phyloP scores from a whole-genome alignment of 164 flowering plant genomes.

The Aristolochia californica region DNA sequence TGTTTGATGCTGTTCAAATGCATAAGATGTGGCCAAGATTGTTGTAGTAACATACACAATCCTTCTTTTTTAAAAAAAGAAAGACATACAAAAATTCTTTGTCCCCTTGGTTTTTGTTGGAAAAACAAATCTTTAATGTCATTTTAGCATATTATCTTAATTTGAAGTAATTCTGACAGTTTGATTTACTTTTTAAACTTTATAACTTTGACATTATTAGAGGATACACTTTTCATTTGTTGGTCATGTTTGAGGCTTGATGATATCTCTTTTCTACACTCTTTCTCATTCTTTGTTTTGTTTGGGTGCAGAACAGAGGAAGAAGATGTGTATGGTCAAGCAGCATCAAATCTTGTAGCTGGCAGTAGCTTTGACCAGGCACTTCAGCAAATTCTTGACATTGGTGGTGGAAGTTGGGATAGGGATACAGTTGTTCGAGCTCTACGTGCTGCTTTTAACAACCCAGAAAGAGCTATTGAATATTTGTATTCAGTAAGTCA shows the following conservation, averaged over 20 bases:
- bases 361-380: slow-evolving; percentile 63
- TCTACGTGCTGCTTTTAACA: slow-evolving; percentile 90
- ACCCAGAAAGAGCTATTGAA: slow-evolving; percentile 97
- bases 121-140: too few species aligned
- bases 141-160: too few species aligned
- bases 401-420: slow-evolving; percentile 98
- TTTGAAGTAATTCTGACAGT: too few species aligned
- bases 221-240: too few species aligned
- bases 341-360: slow-evolving; percentile 87
- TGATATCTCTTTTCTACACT: not conserved
- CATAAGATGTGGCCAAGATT: too few species aligned
- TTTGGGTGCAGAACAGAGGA: slow-evolving; percentile 29
- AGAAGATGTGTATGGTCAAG: slow-evolving; percentile 69
- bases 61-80: too few species aligned
- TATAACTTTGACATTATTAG: too few species aligned
- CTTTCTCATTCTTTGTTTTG: not conserved
- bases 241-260: not conserved
- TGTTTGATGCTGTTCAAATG: too few species aligned
- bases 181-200: too few species aligned
- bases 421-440: slow-evolving; percentile 86
- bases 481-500: slow-evolving; percentile 78
- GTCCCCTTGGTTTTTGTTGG: too few species aligned
- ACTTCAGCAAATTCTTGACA: slow-evolving; percentile 76
- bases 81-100: too few species aligned
- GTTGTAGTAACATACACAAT: too few species aligned